phyloP scores from a whole-genome alignment of 257 asterid species.

The Ajuga chamaepitys region DNA sequence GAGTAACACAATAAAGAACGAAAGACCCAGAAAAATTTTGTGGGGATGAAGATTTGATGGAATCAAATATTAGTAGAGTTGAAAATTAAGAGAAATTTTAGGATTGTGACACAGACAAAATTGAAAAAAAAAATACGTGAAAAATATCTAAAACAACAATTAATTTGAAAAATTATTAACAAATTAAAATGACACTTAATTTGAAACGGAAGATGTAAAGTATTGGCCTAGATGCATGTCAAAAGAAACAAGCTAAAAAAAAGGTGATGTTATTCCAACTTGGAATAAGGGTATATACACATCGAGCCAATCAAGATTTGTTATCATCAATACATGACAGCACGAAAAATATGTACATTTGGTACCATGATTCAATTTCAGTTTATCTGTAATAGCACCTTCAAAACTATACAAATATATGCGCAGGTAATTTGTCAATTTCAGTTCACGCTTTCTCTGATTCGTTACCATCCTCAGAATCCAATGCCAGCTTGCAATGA shows the following conservation, averaged over 20 bases:
- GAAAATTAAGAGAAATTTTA: too few relatives aligned
- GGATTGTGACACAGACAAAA: too few relatives aligned
- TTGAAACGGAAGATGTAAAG: too few relatives aligned
- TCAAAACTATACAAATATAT: constrained; percentile 3
- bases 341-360: constrained; percentile 6
- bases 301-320: neutral
- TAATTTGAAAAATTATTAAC: too few relatives aligned
- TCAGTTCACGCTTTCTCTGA: constrained; percentile 5
- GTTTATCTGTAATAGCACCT: neutral
- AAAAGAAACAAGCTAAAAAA: neutral
- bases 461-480: constrained; percentile 18
- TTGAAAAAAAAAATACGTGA: too few relatives aligned
- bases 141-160: too few relatives aligned
- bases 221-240: too few relatives aligned
- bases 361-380: neutral
- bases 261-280: constrained; percentile 3
- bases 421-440: constrained; percentile 4
- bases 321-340: neutral
- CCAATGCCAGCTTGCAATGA: constrained; percentile 38
- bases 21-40: too few relatives aligned
- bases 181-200: too few relatives aligned
- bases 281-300: constrained; percentile 16
- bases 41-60: too few relatives aligned
- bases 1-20: too few relatives aligned
- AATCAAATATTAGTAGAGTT: too few relatives aligned